Evolutionary conservation across 192 early-diverging fungal species (phyloP).

Genomic region (Backusella liffmaniae): DNA sequence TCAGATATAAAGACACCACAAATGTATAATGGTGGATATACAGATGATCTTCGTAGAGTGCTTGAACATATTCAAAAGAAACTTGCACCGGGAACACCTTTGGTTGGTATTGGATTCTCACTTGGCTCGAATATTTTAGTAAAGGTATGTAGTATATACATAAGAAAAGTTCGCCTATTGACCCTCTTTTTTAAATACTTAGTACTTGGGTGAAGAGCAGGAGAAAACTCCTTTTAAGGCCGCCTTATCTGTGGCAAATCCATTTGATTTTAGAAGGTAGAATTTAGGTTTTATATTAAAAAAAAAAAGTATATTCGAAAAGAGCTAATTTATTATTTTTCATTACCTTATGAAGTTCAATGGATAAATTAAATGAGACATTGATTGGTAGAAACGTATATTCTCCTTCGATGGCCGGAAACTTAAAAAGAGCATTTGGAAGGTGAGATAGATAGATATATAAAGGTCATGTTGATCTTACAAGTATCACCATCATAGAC

Average conservation of each 20-base stretch:
- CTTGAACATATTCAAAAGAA: conserved; percentile 53
- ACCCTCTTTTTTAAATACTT: background rate
- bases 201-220: conserved; percentile 83
- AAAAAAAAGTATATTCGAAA: background rate
- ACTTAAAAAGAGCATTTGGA: conserved; percentile 42
- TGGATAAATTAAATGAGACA: conserved; percentile 30
- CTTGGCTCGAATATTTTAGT: conserved; percentile 90
- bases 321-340: background rate
- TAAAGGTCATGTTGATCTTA: background rate
- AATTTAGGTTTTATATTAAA: background rate
- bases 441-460: conserved; percentile 30
- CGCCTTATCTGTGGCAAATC: conserved; percentile 82
- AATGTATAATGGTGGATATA: conserved; percentile 80
- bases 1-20: conserved; percentile 74
- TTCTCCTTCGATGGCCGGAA: conserved; percentile 50
- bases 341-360: conserved; percentile 43
- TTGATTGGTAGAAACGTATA: conserved; percentile 43
- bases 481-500: conserved; percentile 13
- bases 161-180: background rate
- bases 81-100: conserved; percentile 57
- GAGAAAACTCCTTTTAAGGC: conserved; percentile 71
- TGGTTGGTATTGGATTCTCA: conserved; percentile 88
- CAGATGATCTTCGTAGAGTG: conserved; percentile 73
- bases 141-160: conserved; percentile 52
- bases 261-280: conserved; percentile 75